These are phyloP conservation scores for Vigna reflexopilosa DNA, from an alignment of 306 rosid genomes.

Conservation along the genomic window DNA sequence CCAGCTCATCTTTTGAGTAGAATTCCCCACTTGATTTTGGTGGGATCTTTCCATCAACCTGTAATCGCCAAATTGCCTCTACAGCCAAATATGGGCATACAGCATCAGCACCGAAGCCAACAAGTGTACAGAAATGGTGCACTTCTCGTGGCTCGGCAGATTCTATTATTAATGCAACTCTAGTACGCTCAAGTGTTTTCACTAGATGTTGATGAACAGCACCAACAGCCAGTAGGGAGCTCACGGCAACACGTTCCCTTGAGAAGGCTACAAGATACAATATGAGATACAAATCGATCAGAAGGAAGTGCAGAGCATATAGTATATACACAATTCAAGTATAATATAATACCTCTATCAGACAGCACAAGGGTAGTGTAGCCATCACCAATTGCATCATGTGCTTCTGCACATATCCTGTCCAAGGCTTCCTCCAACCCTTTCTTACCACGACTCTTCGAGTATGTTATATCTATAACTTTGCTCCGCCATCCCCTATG, in stretches of 20 bases:
- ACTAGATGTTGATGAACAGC: constrained; percentile 24
- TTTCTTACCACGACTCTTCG: constrained; percentile 16
- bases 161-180: constrained; percentile 13
- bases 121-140: constrained; percentile 28
- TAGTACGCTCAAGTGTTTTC: constrained; percentile 22
- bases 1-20: constrained; percentile 11
- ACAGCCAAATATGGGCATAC: constrained; percentile 21
- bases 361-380: constrained; percentile 25
- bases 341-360: constrained; percentile 11
- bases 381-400: constrained; percentile 30
- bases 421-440: constrained; percentile 29
- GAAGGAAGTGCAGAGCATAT: neutral
- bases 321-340: neutral
- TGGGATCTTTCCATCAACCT: constrained; percentile 30
- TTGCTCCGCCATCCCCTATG: constrained; percentile 17
- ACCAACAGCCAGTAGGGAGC: constrained; percentile 4
- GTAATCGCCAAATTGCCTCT: constrained; percentile 27
- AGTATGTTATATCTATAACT: constrained; percentile 26
- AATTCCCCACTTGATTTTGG: constrained; percentile 22
- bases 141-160: constrained; percentile 29
- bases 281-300: neutral
- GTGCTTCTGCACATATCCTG: constrained; percentile 27
- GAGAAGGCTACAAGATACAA: constrained; percentile 20
- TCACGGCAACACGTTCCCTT: constrained; percentile 21
- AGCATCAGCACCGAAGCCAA: constrained; percentile 30